Evolutionary conservation across 192 early-diverging fungal species (phyloP), one percentile per base, ranked within the genome.

Genomic region (Helicostylum pulchrum): DNA sequence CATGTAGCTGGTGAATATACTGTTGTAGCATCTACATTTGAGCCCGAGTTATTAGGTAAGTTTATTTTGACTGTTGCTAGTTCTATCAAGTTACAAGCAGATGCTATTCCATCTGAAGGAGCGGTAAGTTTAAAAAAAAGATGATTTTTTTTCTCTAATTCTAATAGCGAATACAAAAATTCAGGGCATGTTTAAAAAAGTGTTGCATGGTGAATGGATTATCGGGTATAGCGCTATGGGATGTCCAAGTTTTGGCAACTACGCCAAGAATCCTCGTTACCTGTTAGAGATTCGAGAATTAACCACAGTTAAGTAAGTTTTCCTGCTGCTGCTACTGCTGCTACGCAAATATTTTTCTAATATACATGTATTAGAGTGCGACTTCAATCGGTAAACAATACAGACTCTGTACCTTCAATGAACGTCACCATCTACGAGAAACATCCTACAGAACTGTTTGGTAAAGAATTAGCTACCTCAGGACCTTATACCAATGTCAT

Each of bases 21-120:
- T 12, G 70, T 93, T 0, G 79, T 94, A 7, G 84, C 79, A 1
- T 94, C 91, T 61, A 91, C 92, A 0, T 92, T 84, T 75, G 85
- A 92, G 65, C 82, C 91, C 1, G 81, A 80, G 1, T 72, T 85
- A 64, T 70, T 86, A 55, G 90, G 87, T 44, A 76, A 80, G 42
- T 94, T 87, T 70, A 78, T 81, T 53, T 72, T 94, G 15, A 83
- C 85, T 4, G 73, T 91, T 12, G 77, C 80, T 42, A 80, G 85
- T 20, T 81, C 79, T 50, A 48, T 66, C 12, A 69, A 75, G 8
- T 81, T 90, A 46, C 61, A 63, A 7, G 34, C 88, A 4, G 70
- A 77, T 10, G 64, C 83, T 6, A 87, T 93, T 62, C 84, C 91
- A 10, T 66, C 78, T 45, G 91, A 93, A 71, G 91, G 91, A 53